These are phyloP conservation scores for Paragyromitra xinjiangensis DNA, from an alignment of 495 filamentous ascomycete species.

Conservation along the genomic window DNA sequence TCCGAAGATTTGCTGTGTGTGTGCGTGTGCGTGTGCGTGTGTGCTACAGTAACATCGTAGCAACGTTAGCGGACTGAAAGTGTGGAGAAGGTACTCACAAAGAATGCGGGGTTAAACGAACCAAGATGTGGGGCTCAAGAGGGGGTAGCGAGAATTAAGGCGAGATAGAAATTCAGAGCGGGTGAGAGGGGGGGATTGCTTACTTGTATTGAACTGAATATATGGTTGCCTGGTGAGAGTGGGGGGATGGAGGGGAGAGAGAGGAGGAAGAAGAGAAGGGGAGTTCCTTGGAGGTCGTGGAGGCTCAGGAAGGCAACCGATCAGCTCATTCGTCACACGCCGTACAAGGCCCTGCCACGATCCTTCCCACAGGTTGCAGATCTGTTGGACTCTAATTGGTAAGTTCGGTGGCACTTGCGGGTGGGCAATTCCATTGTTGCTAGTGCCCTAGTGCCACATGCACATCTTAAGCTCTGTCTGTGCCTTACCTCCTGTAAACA, in stretches of 20 bases:
- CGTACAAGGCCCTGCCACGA: conserved; percentile 31
- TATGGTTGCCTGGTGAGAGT: conserved; percentile 16
- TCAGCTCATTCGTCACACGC: conserved; percentile 46
- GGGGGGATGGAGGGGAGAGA: conserved; percentile 11
- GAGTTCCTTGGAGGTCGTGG: conserved; percentile 37
- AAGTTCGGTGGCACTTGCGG: background rate
- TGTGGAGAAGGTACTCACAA: conserved; percentile 24
- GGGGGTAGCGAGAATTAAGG: background rate
- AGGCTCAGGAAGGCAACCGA: conserved; percentile 42
- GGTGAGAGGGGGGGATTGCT: conserved; percentile 20
- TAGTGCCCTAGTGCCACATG: background rate
- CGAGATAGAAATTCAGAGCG: conserved; percentile 16
- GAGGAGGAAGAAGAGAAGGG: conserved; percentile 29
- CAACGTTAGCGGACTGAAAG: conserved; percentile 25
- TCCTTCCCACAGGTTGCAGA: conserved; percentile 34
- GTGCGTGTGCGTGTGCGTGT: background rate
- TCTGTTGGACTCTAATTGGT: conserved; percentile 36
- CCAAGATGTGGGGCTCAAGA: conserved; percentile 1
- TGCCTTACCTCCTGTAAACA: conserved; percentile 23
- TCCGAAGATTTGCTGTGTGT: conserved; percentile 5
- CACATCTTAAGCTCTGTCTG: conserved; percentile 6
- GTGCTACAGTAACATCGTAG: conserved; percentile 21
- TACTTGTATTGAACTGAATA: conserved; percentile 34
- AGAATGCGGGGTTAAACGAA: conserved; percentile 48
- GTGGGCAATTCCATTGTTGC: conserved; percentile 12